A percentile compares a stretch with the other conserved stretches of the same genome.
phyloP scores from a whole-genome alignment of 768 basidiomycete genomes.

The Leccinum ochraceum region DNA sequence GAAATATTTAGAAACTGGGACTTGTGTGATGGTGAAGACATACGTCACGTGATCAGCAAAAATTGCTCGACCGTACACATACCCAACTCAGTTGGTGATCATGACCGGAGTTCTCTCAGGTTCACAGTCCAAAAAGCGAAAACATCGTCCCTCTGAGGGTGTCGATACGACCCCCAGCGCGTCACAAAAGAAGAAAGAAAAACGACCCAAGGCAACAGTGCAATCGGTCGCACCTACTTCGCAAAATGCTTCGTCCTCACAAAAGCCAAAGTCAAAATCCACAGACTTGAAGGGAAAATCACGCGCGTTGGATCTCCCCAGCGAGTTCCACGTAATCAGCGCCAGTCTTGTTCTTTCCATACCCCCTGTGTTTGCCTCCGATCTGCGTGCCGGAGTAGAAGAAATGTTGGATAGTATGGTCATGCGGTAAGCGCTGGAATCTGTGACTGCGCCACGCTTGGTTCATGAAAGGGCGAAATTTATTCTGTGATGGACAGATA shows the following conservation, averaged over 20 bases:
- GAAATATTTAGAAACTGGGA: not conserved
- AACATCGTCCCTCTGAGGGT: slow-evolving; percentile 35
- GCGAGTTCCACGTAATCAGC: slow-evolving; percentile 62
- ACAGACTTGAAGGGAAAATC: slow-evolving; percentile 41
- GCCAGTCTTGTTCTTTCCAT: slow-evolving; percentile 74
- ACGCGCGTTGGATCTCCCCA: slow-evolving; percentile 30
- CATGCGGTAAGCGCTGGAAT: slow-evolving; percentile 71
- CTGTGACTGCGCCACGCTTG: slow-evolving; percentile 4
- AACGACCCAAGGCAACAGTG: slow-evolving; percentile 23
- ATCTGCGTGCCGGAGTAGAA: slow-evolving; percentile 72
- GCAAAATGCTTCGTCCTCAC: slow-evolving; percentile 12
- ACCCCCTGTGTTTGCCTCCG: slow-evolving; percentile 76
- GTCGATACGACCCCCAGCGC: slow-evolving; percentile 21
- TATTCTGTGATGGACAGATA: slow-evolving; percentile 54
- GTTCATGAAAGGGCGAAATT: not conserved
- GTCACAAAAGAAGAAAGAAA: slow-evolving; percentile 39
- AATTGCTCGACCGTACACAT: not conserved
- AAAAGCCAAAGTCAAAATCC: slow-evolving; percentile 25
- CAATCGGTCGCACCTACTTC: slow-evolving; percentile 2
- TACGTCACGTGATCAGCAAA: slow-evolving; percentile 25
- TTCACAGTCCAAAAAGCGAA: slow-evolving; percentile 51
- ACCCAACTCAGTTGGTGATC: not conserved
- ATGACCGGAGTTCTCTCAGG: slow-evolving; percentile 14
- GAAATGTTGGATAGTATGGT: slow-evolving; percentile 94
- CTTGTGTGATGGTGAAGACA: not conserved